phyloP scores from a whole-genome alignment of 2,329 filamentous ascomycete species.

The Cercospora citrullina region DNA sequence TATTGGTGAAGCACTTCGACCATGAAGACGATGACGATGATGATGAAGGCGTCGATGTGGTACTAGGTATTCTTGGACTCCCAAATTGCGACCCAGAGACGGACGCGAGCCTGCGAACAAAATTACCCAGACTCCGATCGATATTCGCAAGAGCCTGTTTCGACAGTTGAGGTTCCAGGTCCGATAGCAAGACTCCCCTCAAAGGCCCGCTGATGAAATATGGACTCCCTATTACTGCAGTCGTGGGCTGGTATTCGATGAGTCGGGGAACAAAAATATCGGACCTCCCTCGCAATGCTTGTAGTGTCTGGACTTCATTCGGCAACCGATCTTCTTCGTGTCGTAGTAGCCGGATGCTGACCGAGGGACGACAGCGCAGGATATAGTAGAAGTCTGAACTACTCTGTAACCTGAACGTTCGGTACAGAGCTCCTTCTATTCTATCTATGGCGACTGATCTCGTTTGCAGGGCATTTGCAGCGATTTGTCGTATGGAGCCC shows the following conservation, averaged over 20 bases:
- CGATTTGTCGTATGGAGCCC: constrained; percentile 30
- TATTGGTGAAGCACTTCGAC: constrained; percentile 53
- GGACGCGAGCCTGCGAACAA: constrained; percentile 47
- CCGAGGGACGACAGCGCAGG: constrained; percentile 44
- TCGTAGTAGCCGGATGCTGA: constrained; percentile 43
- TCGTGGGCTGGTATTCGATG: constrained; percentile 39
- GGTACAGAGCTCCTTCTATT: constrained; percentile 39
- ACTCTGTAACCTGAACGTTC: constrained; percentile 46
- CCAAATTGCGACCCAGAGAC: constrained; percentile 54
- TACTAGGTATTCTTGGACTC: constrained; percentile 21
- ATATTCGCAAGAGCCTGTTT: constrained; percentile 40
- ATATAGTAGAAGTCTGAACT: constrained; percentile 43
- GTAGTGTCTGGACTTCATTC: constrained; percentile 43
- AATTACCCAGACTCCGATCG: constrained; percentile 44
- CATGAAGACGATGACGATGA: constrained; percentile 50
- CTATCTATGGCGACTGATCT: constrained; percentile 32
- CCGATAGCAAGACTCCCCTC: constrained; percentile 31
- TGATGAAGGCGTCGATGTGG: neutral
- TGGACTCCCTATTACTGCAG: constrained; percentile 24
- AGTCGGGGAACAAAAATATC: constrained; percentile 42
- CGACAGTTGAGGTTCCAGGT: constrained; percentile 38
- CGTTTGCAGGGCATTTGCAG: constrained; percentile 31
- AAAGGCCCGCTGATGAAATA: constrained; percentile 37
- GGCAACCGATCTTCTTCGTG: constrained; percentile 46
- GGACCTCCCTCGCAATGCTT: constrained; percentile 41